Conservation (phyloP, 495 filamentous ascomycete genomes). For the Podospora anserina region DNA sequence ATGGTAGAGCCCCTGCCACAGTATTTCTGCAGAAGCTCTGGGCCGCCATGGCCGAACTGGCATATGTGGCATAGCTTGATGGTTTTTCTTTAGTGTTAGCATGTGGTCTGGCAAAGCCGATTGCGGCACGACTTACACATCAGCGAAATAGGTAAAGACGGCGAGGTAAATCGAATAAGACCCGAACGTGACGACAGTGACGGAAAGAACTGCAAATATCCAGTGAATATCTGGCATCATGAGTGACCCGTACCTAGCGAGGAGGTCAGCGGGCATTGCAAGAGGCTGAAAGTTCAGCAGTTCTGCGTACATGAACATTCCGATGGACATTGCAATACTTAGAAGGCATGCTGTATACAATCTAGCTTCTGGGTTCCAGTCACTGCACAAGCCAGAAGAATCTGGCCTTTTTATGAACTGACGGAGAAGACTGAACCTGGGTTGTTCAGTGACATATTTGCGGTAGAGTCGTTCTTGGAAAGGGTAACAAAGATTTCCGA, state of each 20-base stretch:
- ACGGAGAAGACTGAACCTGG: neutral
- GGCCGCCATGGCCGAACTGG: neutral
- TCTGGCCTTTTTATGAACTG: neutral
- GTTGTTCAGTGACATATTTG: neutral
- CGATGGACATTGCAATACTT: neutral
- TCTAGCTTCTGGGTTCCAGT: neutral
- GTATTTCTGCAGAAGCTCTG: neutral
- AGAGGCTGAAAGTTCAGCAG: neutral
- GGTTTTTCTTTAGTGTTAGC: neutral
- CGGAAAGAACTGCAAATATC: neutral
- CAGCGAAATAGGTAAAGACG: neutral
- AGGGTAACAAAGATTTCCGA: neutral
- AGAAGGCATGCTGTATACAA: neutral
- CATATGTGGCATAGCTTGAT: neutral
- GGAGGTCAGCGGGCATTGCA: neutral
- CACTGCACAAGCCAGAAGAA: neutral
- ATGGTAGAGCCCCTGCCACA: neutral
- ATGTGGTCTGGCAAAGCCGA: neutral
- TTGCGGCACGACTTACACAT: neutral
- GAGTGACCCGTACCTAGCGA: neutral
- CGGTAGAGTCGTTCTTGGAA: neutral
- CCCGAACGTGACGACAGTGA: neutral
- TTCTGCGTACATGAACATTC: neutral
- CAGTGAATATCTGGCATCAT: neutral
- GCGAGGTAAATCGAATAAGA: neutral